Conservation (phyloP, 78 protist genomes). For the Capsaspora owczarzaki region DNA sequence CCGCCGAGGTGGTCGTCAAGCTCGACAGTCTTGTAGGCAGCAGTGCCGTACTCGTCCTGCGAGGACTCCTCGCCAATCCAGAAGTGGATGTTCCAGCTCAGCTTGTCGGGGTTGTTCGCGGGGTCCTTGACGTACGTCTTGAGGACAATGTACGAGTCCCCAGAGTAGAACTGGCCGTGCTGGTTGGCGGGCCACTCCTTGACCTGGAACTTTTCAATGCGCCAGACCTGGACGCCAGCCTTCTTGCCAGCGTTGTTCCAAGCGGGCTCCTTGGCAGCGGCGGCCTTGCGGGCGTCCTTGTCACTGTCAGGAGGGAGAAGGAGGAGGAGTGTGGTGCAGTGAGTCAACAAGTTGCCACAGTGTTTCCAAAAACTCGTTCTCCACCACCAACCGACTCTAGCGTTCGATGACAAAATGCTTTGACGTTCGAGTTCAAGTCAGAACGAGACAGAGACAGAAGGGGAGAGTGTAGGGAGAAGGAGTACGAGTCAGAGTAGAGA, state of each 20-base stretch:
- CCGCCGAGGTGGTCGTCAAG: slow-evolving; percentile 55
- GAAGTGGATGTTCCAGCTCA: slow-evolving; percentile 40
- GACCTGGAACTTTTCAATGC: slow-evolving; percentile 34
- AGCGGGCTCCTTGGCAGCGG: slow-evolving; percentile 21
- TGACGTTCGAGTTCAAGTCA: too few relatives aligned
- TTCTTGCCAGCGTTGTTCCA: slow-evolving; percentile 18
- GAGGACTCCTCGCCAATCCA: slow-evolving; percentile 34
- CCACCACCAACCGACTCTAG: too few relatives aligned
- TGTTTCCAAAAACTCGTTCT: too few relatives aligned
- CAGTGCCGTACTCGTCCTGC: slow-evolving; percentile 77
- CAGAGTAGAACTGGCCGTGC: slow-evolving; percentile 21
- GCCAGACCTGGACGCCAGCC: slow-evolving; percentile 26
- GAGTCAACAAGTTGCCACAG: too few relatives aligned
- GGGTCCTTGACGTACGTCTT: slow-evolving; percentile 1
- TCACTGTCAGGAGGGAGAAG: neutral
- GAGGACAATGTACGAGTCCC: neutral
- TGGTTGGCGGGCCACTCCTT: neutral
- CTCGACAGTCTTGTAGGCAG: slow-evolving; percentile 77
- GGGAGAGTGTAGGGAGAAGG: too few relatives aligned
- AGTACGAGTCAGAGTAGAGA: too few relatives aligned
- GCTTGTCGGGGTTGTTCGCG: neutral
- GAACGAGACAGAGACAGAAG: too few relatives aligned
- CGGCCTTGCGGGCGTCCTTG: neutral
- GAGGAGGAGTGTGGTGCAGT: too few relatives aligned
- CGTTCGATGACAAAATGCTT: too few relatives aligned